Conservation (phyloP, 345 rosid genomes). For the Salix dunnii region DNA sequence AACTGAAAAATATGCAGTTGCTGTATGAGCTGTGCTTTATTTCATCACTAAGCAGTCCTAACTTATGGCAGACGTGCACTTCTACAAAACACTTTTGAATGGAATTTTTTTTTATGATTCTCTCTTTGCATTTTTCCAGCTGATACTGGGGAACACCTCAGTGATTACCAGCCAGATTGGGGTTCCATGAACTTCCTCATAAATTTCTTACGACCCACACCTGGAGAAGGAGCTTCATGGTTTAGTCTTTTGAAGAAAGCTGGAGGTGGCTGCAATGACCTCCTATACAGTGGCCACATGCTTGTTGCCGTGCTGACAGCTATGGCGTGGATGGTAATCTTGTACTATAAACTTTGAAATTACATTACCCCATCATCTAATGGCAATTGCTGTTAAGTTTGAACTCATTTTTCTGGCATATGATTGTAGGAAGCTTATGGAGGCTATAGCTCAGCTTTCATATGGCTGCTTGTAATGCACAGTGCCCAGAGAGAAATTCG, state of each 20-base stretch:
- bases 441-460: conserved; percentile 69
- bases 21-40: background rate
- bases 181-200: conserved; percentile 76
- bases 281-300: conserved; percentile 93
- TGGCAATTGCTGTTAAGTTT: conserved; percentile 1
- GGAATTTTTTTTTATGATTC: background rate
- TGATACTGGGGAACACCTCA: conserved; percentile 34
- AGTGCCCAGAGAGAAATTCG: conserved; percentile 86
- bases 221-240: conserved; percentile 70
- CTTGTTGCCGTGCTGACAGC: conserved; percentile 91
- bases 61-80: no score
- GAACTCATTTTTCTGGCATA: background rate
- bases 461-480: conserved; percentile 79
- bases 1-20: background rate
- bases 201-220: conserved; percentile 78
- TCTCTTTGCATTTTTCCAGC: conserved; percentile 39
- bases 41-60: background rate
- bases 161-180: conserved; percentile 74
- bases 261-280: conserved; percentile 98
- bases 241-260: conserved; percentile 72
- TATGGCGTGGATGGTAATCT: conserved; percentile 93
- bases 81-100: background rate
- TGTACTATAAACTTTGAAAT: background rate
- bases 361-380: background rate
- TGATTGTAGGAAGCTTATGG: conserved; percentile 86